These are phyloP conservation scores for Capillidium heterosporum DNA, from an alignment of 371 early-diverging fungal species.

Conservation along the genomic window DNA sequence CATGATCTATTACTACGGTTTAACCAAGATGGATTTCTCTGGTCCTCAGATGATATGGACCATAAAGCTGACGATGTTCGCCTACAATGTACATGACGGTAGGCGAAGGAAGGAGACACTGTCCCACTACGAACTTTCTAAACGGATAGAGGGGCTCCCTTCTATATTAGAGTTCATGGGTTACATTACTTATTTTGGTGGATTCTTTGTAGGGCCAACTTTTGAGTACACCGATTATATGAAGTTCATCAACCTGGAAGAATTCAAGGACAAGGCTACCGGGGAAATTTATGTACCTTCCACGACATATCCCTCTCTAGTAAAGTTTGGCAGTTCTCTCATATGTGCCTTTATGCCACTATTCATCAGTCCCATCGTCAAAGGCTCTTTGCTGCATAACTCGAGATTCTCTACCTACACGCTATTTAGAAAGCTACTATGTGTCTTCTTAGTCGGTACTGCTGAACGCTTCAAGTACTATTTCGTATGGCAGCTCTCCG, in stretches of 20 bases:
- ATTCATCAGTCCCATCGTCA: conserved; percentile 5
- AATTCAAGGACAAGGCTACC: conserved; percentile 10
- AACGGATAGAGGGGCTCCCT: conserved; percentile 40
- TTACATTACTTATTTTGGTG: conserved; percentile 74
- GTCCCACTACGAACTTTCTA: conserved; percentile 33
- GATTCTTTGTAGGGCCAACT: conserved; percentile 71
- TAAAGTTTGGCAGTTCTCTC: not conserved
- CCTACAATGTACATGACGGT: conserved; percentile 67
- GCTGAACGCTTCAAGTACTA: conserved; percentile 66
- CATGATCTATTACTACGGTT: conserved; percentile 27
- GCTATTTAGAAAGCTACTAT: conserved; percentile 18
- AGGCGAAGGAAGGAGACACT: conserved; percentile 5
- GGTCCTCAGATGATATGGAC: conserved; percentile 82
- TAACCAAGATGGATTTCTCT: conserved; percentile 54
- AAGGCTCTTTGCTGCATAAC: conserved; percentile 10
- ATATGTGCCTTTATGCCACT: not conserved
- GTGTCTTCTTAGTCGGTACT: conserved; percentile 40
- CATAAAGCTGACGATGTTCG: conserved; percentile 74
- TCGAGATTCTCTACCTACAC: conserved; percentile 1
- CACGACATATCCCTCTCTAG: not conserved
- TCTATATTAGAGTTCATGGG: conserved; percentile 60
- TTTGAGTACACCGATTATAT: conserved; percentile 22
- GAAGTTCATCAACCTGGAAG: conserved; percentile 13
- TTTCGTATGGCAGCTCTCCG: conserved; percentile 66
- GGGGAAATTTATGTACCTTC: not conserved